Base-by-base conservation (phyloP, 352 stramenopile species). In the Phytophthora megakarya region DNA sequence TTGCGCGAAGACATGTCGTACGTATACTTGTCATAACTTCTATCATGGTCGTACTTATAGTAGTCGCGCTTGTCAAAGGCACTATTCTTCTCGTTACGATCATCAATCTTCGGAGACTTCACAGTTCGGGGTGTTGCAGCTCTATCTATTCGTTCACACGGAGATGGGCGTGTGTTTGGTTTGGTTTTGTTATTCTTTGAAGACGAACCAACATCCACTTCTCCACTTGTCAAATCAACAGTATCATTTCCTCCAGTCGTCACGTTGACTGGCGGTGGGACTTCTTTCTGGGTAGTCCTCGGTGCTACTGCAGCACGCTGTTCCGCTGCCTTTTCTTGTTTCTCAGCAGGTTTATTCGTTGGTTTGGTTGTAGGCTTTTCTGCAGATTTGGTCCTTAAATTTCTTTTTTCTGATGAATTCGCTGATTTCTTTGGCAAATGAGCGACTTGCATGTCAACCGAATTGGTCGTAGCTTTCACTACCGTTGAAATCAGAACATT, bases 1-100 rank as follows among this genome's bases (percentile, higher is more conserved):
- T 62, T 65, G 15, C 42, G 52, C 18, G 40, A 22, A 38, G 44
- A 61, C 33, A 56, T 64, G 3, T 65, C 53, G 11, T 37, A 28
- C 3, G 38, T 42, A 42, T 67, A 59, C 44, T 70, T 69, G 18
- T 70, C 61, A 23, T 65, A 60, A 4, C 63, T 32, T 18, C 51
- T 58, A 8, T 48, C 26, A 3, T 43, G 45, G 13, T 63, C 61
- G 10, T 71, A 54, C 26, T 67, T 75, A 13, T 65, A 42, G 32
- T 52, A 62, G 18, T 57, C 42, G 18, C 25, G 46, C 37, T 64
- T 70, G 15, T 76, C 67, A 25, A 63, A 57, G 3, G 7, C 38
- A 33, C 45, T 19, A 12, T 26, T 59, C 48, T 54, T 64, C 10
- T 64, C 32, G 37, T 19, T 12, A 35, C 45, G 52, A 19, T 45